Percentiles rank a stretch among this genome's conserved stretches.
These are phyloP conservation scores for Tuber indicum DNA, from an alignment of 495 filamentous ascomycete genomes.

Conservation along the genomic window DNA sequence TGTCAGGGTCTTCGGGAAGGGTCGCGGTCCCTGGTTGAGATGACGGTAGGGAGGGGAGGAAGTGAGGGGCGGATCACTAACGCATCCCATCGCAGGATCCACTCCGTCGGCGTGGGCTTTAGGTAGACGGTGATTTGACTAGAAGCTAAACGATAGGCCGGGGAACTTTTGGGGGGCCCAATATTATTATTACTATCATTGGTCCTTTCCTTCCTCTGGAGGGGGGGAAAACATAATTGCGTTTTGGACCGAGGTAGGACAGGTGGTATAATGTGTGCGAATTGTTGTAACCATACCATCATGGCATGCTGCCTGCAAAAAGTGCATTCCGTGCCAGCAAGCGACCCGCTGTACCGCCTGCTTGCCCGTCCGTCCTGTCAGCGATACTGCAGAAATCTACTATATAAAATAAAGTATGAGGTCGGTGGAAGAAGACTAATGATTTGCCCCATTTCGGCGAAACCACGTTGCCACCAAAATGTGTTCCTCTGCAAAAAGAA, in stretches of 20 bases:
- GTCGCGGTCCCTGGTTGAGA: neutral
- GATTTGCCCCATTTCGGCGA: neutral
- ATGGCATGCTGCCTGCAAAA: neutral
- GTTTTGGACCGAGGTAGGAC: neutral
- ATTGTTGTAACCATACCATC: neutral
- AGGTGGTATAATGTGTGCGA: neutral
- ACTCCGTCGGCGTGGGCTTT: conserved; percentile 1
- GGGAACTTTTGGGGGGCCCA: neutral
- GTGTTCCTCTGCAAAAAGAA: neutral
- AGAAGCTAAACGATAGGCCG: neutral
- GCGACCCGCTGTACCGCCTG: neutral
- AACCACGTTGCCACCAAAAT: neutral
- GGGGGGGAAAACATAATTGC: neutral
- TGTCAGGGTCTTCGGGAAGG: conserved; percentile 1
- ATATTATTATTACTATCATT: neutral
- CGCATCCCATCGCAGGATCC: neutral
- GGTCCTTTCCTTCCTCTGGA: neutral
- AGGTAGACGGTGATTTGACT: neutral
- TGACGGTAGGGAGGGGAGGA: neutral
- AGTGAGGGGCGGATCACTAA: neutral
- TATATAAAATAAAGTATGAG: neutral
- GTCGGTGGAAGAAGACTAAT: neutral
- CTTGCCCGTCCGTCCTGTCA: neutral
- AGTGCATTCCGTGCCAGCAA: neutral
- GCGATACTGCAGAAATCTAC: neutral